phyloP scores from a whole-genome alignment of 768 basidiomycete species.

The Coprinopsis marcescibilis region DNA sequence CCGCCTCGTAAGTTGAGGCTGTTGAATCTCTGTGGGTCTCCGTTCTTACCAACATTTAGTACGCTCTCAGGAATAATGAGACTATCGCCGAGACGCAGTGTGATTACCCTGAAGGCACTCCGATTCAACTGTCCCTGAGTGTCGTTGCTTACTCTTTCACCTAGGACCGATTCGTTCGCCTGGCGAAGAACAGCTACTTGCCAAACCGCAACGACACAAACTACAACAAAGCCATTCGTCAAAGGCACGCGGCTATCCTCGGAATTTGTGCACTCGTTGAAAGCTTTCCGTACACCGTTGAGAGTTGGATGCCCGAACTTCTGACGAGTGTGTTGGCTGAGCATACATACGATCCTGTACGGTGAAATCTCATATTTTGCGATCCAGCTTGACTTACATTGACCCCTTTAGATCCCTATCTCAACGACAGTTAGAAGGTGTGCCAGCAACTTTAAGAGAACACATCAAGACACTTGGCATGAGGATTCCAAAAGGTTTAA shows the following conservation, averaged over 20 bases:
- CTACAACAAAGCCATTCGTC: constrained; percentile 68
- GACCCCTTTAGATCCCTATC: constrained; percentile 59
- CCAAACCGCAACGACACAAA: constrained; percentile 55
- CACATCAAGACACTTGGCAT: constrained; percentile 86
- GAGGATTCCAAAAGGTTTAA: constrained; percentile 83
- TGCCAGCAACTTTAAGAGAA: constrained; percentile 75
- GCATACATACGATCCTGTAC: constrained; percentile 80
- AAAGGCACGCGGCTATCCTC: constrained; percentile 85
- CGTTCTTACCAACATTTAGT: constrained; percentile 24
- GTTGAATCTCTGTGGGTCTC: background rate
- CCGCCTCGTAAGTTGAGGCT: constrained; percentile 57
- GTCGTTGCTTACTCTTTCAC: constrained; percentile 4
- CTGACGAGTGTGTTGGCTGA: constrained; percentile 73
- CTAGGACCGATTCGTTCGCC: constrained; percentile 75
- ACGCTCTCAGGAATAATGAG: constrained; percentile 81
- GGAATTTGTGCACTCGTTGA: constrained; percentile 93
- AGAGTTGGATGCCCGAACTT: constrained; percentile 88
- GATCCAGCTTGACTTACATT: background rate
- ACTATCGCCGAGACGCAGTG: constrained; percentile 72
- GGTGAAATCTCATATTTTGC: constrained; percentile 13
- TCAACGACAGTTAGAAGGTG: constrained; percentile 79
- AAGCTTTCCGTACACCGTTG: constrained; percentile 93
- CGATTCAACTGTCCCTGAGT: background rate
- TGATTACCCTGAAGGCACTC: constrained; percentile 63
- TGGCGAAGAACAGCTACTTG: constrained; percentile 61